These are phyloP conservation scores for Penicillium decumbens DNA, from an alignment of 2,329 filamentous ascomycete genomes.

Conservation along the genomic window DNA sequence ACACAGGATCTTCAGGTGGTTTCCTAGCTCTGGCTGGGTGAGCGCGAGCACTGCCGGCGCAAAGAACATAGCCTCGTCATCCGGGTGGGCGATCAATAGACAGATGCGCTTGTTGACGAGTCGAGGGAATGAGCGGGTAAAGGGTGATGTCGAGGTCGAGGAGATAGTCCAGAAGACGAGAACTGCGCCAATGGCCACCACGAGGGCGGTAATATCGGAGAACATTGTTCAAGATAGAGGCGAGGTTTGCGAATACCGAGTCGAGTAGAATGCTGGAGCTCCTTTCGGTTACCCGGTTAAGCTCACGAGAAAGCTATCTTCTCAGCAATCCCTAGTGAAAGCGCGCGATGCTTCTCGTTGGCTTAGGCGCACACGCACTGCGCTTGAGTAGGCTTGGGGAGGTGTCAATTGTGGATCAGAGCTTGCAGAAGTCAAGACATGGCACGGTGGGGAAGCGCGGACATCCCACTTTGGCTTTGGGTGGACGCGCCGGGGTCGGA, in stretches of 20 bases:
- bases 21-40: slow-evolving; percentile 70
- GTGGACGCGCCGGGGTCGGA: neutral
- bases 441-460: slow-evolving; percentile 15
- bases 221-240: slow-evolving; percentile 6
- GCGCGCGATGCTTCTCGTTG: too few species aligned
- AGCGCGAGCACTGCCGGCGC: slow-evolving; percentile 81
- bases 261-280: neutral
- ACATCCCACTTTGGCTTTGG: slow-evolving; percentile 7
- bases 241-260: neutral
- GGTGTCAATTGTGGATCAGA: slow-evolving; percentile 4
- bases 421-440: slow-evolving; percentile 10
- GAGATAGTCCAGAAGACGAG: slow-evolving; percentile 43
- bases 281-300: neutral
- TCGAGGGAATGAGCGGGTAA: slow-evolving; percentile 49
- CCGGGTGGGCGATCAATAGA: slow-evolving; percentile 91
- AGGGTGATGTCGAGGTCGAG: slow-evolving; percentile 38
- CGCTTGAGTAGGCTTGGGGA: neutral
- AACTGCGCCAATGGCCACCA: slow-evolving; percentile 38
- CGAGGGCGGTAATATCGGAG: slow-evolving; percentile 27
- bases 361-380: neutral
- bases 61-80: slow-evolving; percentile 99
- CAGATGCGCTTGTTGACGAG: slow-evolving; percentile 81
- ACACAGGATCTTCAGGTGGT: slow-evolving; percentile 92
- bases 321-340: neutral
- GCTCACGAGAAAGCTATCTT: neutral